Evolutionary conservation across 176 grass and related monocot genomes (phyloP).

Genomic region (Cenchrus purpureus): DNA sequence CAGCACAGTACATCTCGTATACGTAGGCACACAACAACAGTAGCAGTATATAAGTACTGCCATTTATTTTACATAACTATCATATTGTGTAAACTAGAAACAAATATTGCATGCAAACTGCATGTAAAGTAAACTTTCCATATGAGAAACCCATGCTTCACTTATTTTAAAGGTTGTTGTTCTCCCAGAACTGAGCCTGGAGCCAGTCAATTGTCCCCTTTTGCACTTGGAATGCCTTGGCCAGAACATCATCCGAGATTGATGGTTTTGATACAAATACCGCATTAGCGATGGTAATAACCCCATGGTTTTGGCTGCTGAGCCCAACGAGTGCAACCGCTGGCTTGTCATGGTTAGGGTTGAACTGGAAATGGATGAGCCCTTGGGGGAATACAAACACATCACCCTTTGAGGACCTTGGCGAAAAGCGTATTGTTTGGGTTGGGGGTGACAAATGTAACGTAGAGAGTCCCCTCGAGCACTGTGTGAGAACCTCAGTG

Average conservation of each 20-base stretch:
- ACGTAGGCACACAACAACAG: too few relatives aligned
- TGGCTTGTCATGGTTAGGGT: background rate
- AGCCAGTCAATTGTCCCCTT: constrained; percentile 15
- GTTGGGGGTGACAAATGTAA: constrained; percentile 46
- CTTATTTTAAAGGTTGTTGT: background rate
- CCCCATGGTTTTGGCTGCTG: constrained; percentile 47
- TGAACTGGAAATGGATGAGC: constrained; percentile 52
- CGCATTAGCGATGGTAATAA: constrained; percentile 41
- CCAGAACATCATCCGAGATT: constrained; percentile 48
- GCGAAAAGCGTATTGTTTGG: constrained; percentile 33
- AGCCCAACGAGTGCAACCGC: constrained; percentile 22
- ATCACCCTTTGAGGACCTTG: constrained; percentile 49
- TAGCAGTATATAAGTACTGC: too few relatives aligned
- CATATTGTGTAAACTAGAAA: too few relatives aligned
- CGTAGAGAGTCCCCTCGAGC: constrained; percentile 40
- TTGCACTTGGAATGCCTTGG: constrained; percentile 43
- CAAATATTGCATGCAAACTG: too few relatives aligned
- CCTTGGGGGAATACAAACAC: constrained; percentile 49
- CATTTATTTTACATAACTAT: too few relatives aligned
- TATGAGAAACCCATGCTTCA: too few relatives aligned
- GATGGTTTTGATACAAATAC: constrained; percentile 45
- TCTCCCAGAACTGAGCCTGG: constrained; percentile 26
- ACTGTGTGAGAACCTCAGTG: constrained; percentile 26
- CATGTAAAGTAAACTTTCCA: too few relatives aligned
- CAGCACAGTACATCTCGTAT: too few relatives aligned